Base-by-base conservation (phyloP, 73 alveolate species). In the Tetrahymena thermophila region DNA sequence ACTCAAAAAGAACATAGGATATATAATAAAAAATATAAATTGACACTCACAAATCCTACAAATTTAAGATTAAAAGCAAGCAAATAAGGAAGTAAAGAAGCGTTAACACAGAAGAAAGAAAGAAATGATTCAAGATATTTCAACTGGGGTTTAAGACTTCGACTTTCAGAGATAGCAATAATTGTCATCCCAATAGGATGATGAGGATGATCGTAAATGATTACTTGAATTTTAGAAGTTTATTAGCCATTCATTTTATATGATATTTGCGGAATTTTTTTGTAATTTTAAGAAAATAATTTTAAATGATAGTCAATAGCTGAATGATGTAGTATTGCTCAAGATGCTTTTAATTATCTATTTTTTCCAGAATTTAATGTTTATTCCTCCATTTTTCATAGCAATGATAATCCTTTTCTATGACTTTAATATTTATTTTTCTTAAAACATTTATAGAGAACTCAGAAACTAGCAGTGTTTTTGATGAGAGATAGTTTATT, bases 401-500 rank as follows among this genome's bases (percentile, higher is more conserved):
- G n/a, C 4, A 71, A 19, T 25, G 4, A 0, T 23, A 40, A 3
- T 13, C 15, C 31, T 71, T 71, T 0, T 25, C n/a, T 0, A 11
- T n/a, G 31, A 17, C 35, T 10, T 71, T n/a, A 2, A 23, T 31
- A 25, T 23, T 25, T 71, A 4, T 71, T 71, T 71, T 71, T 23
- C 42, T 8, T 71, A 1, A 71, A 71, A n/a, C 31, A 28, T 28
- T 71, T 13, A 71, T 31, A 71, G 89, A 71, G 37, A 71, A 71
- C 31, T 71, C 89, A 71, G 89, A 71, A 71, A 71, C 89, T 23
- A 71, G 89, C 89, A 71, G 89, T 71, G 89, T 71, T 71, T 71
- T 71, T 28, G 97, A 85, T 35, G 97, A 95, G 38, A 94, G 97
- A 43, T 17, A 85, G 3, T 56, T 43, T 34, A 42, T 71, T 31